Evolutionary conservation across 2,329 filamentous ascomycete species (phyloP), one percentile per base, ranked within the genome.

Genomic region (Ophiobolus disseminans): DNA sequence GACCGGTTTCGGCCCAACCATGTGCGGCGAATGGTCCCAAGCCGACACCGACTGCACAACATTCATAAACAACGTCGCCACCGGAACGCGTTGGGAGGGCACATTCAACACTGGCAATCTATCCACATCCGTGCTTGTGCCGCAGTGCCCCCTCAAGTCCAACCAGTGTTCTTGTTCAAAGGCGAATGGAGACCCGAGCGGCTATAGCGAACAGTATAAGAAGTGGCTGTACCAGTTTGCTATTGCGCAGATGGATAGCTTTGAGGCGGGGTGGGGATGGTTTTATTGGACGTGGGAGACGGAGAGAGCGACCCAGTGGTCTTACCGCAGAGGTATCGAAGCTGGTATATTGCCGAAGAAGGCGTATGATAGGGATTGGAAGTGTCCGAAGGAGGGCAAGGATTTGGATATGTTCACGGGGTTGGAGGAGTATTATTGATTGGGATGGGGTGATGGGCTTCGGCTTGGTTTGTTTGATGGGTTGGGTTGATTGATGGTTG

Each of bases 201-300:
- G 75, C 3, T 97, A 92, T 78, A 85, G 82, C 28, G 78, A 78
- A 48, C 76, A 78, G 4, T 99, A 99, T 76, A 96, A 94, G 76
- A 77, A 86, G 60, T 97, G 93, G 75, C 78, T 99, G 55, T 83
- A 84, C 57, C 90, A 89, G 75, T 97, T 97, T 75, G 94, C 94
- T 5, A 88, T 96, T 75, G 94, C 92, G 44, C 94, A 99, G 77
- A 99, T 99, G 90, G 82, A 87, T 62, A 90, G 87, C 50, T 99
- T 97, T 68, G 93, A 97, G 74, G 86, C 87, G 55, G 91, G 90
- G 5, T 94, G 89, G 87, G 94, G 94, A 39, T 99, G 94, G 94
- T 97, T 96, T 77, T 99, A 99, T 76, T 99, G 94, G 94, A 97
- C 92, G 25, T 96, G 94, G 93, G 85, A 91, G 75, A 96, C 93